Evolutionary conservation across 306 rosid species (phyloP).

Genomic region (Cicer judaicum): DNA sequence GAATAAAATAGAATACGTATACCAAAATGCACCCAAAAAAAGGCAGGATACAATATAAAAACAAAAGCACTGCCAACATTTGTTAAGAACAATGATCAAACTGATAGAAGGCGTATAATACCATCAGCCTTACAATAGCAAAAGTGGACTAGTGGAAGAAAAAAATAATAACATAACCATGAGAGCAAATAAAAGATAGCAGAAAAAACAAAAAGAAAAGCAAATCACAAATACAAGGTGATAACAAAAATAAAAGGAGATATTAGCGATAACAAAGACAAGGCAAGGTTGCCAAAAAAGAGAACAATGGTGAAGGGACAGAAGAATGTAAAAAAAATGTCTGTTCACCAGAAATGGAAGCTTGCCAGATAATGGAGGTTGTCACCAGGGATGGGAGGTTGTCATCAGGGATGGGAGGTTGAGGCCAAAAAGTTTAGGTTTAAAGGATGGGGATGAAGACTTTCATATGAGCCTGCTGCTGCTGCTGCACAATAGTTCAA

Average conservation of each 20-base stretch:
- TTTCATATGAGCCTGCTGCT: background rate
- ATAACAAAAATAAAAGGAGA: background rate
- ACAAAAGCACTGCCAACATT: background rate
- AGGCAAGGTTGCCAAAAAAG: background rate
- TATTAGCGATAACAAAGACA: background rate
- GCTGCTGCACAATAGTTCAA: background rate
- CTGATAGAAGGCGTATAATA: background rate
- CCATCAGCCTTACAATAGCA: background rate
- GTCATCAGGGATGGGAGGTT: background rate
- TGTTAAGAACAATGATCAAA: background rate
- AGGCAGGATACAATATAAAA: background rate
- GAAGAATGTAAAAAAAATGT: background rate
- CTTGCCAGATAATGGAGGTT: conserved; percentile 3
- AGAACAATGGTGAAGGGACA: too few relatives aligned
- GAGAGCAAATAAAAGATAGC: conserved; percentile 12
- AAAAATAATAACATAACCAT: background rate
- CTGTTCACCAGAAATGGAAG: background rate
- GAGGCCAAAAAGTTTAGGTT: background rate
- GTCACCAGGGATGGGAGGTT: background rate
- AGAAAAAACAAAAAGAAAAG: background rate
- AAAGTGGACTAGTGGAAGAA: background rate
- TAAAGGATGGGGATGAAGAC: background rate
- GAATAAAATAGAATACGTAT: background rate
- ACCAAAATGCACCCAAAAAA: background rate
- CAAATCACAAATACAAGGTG: background rate